Evolutionary conservation across 1,284 basidiomycete genomes (phyloP).

Genomic region (Cerrena zonata): DNA sequence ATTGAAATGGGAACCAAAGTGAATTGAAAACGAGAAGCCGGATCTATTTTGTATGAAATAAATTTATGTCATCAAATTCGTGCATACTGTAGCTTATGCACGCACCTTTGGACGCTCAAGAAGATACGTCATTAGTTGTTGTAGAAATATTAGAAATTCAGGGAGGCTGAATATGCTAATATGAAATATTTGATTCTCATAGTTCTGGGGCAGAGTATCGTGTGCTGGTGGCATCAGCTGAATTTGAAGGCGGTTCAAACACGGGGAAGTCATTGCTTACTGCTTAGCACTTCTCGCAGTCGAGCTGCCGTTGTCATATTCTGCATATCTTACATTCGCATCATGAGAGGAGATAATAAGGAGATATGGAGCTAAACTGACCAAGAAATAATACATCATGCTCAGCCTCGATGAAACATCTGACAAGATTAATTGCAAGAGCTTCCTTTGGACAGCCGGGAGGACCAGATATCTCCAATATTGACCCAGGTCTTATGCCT

Average conservation of each 20-base stretch:
- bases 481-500: constrained; percentile 51
- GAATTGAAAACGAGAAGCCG: constrained; percentile 60
- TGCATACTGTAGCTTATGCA: constrained; percentile 4
- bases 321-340: constrained; percentile 48
- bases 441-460: constrained; percentile 62
- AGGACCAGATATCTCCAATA: constrained; percentile 69
- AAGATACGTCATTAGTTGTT: constrained; percentile 45
- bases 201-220: constrained; percentile 34
- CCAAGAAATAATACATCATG: constrained; percentile 59
- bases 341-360: background rate
- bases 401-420: constrained; percentile 38
- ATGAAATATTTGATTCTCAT: constrained; percentile 15
- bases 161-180: constrained; percentile 41
- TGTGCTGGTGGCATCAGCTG: constrained; percentile 22
- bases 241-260: background rate
- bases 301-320: constrained; percentile 52
- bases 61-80: background rate
- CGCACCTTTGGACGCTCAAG: constrained; percentile 44
- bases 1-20: constrained; percentile 61
- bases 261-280: constrained; percentile 25
- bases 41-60: constrained; percentile 32
- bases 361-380: constrained; percentile 26
- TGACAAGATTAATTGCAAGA: constrained; percentile 44
- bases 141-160: constrained; percentile 55
- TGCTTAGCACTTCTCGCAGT: constrained; percentile 37